Evolutionary conservation across 345 rosid genomes (phyloP), one percentile per base, ranked within the genome.

Genomic region (Sonneratia caseolaris): DNA sequence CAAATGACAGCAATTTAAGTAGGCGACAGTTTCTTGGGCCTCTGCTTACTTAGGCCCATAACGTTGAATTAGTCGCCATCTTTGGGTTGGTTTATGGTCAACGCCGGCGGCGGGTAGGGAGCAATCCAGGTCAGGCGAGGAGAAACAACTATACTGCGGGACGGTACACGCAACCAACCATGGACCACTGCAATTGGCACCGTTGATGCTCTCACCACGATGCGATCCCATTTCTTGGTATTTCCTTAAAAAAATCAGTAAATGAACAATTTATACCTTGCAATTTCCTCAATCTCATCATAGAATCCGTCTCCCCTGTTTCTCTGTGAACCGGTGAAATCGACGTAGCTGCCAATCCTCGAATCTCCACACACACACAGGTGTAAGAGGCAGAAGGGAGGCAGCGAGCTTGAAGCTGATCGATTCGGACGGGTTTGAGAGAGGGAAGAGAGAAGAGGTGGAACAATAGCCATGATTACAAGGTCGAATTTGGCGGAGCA

Each of bases 401-500:
- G 59, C 2, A 19, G 55, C 36, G 27, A 38, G 10, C 13, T 36
- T 15, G 70, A 24, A 4, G 66, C 36, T 35, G 14, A 62, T 27
- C 38, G 18, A 3, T 37, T 24, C 19, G 66, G 64, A 57, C 24
- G 37, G 66, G 38, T 27, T 35, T 62, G 66, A 62, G 66, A 13
- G 37, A 32, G 38, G 61, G 64, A 47, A 38, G 22, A 27, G 68
- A 55, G 32, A 1, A 12, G 66, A 53, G 18, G 32, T 3, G 47
- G 57, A 18, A 14, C 35, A 72, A 69, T 27, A 68, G 68, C 62
- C 81, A 95, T 95, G 99, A 95, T 95, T 76, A 95, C 98, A 77
- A 83, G 99, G 79, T 95, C 99, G 70, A 92, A 95, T 75, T 81
- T 95, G 76, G 97, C 89, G 14, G 97, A 95, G 76, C 97, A 92